Conservation (phyloP, 2,329 filamentous ascomycete genomes). For the Penicillium polonicum region DNA sequence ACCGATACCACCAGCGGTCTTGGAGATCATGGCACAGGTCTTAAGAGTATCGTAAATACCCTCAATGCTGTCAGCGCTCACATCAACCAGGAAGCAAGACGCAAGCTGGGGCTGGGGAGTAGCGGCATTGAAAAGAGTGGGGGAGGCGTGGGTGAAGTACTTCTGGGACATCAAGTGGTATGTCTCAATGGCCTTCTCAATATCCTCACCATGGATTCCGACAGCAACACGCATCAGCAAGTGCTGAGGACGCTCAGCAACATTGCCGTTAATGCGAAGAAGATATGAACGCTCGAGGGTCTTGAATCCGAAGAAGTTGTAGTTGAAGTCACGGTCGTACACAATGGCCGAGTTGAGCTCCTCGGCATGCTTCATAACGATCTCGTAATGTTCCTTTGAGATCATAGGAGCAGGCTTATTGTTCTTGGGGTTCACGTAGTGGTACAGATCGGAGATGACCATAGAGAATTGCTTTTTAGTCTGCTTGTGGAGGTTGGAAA, state of each 20-base stretch:
- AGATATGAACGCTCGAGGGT: constrained; percentile 97
- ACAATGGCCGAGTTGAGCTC: constrained; percentile 99
- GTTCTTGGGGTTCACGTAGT: constrained; percentile 97
- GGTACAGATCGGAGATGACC: constrained; percentile 87
- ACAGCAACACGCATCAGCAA: constrained; percentile 99
- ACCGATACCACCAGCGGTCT: constrained; percentile 97
- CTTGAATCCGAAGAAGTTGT: constrained; percentile 99
- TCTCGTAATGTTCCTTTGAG: constrained; percentile 83
- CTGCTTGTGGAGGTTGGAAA: constrained; percentile 99
- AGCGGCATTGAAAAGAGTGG: constrained; percentile 96
- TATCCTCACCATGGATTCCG: constrained; percentile 91
- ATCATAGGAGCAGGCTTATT: constrained; percentile 86
- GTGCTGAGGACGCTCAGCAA: constrained; percentile 95
- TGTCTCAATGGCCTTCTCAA: constrained; percentile 93
- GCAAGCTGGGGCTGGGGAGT: constrained; percentile 93
- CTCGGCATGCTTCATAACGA: constrained; percentile 91
- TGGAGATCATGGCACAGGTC: constrained; percentile 99
- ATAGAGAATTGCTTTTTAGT: constrained; percentile 99
- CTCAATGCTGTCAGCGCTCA: constrained; percentile 99
- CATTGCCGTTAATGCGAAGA: constrained; percentile 90
- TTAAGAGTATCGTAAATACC: constrained; percentile 99
- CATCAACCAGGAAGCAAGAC: constrained; percentile 98
- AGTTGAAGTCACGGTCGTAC: constrained; percentile 99
- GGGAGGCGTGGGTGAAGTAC: constrained; percentile 96
- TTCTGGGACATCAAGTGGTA: constrained; percentile 99